Evolutionary conservation across 2,329 filamentous ascomycete species (phyloP).

Genomic region (Ophiostoma novo-ulmi): DNA sequence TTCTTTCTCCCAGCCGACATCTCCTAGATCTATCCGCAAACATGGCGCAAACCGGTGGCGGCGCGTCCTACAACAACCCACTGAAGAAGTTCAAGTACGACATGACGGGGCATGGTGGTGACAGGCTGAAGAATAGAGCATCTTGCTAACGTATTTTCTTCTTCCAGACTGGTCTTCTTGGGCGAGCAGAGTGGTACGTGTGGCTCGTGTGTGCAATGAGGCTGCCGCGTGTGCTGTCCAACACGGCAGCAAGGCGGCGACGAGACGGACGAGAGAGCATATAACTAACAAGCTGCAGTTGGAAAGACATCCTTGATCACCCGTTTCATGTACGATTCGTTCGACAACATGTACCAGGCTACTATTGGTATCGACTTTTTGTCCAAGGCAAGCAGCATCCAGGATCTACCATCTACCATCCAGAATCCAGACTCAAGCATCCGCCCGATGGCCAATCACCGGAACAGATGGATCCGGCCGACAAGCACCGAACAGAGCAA

Average conservation of each 20-base stretch:
- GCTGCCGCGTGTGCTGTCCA: constrained; percentile 6
- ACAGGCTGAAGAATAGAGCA: neutral
- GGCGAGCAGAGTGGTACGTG: constrained; percentile 94
- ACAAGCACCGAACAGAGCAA: neutral
- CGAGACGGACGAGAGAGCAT: neutral
- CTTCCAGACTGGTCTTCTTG: constrained; percentile 79
- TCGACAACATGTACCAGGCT: constrained; percentile 99
- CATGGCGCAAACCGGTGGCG: constrained; percentile 74
- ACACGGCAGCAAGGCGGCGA: neutral
- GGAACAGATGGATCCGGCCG: neutral
- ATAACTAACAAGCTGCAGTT: constrained; percentile 49
- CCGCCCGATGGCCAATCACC: neutral
- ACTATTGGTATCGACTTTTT: constrained; percentile 99
- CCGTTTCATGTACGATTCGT: constrained; percentile 99
- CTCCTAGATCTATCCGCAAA: constrained; percentile 31
- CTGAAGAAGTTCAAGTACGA: constrained; percentile 99
- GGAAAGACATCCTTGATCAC: constrained; percentile 98
- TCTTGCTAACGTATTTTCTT: constrained; percentile 19
- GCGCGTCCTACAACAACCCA: constrained; percentile 92
- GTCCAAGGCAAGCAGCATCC: constrained; percentile 65
- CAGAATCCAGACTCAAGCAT: neutral
- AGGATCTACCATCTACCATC: neutral
- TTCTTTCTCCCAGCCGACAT: constrained; percentile 1
- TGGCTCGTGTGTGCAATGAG: neutral
- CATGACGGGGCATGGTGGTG: neutral